Conservation (phyloP, 495 filamentous ascomycete species). For the Rhypophila decipiens region DNA sequence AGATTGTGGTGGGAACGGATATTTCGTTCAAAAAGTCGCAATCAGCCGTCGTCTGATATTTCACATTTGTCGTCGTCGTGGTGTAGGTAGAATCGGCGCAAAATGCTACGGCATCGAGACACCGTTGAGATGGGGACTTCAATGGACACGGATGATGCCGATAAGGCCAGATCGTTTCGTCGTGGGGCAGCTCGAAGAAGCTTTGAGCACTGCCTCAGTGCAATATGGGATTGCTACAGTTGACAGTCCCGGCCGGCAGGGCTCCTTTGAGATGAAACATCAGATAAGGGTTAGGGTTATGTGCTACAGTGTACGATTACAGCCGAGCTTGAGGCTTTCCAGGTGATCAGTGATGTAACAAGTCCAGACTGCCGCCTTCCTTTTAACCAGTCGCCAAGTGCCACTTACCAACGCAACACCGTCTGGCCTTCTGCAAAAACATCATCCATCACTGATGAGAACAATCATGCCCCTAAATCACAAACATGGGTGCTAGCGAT, state of each 20-base stretch:
- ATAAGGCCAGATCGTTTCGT: conserved; percentile 34
- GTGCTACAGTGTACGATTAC: neutral
- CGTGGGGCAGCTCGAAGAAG: too few relatives aligned
- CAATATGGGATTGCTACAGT: neutral
- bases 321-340: neutral
- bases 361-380: neutral
- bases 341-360: conserved; percentile 14
- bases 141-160: conserved; percentile 2
- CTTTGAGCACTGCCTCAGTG: too few relatives aligned
- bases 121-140: too few relatives aligned
- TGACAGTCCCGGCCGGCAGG: neutral
- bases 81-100: neutral
- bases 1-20: neutral
- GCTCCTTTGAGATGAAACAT: neutral
- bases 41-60: neutral
- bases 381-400: neutral
- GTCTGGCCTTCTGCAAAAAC: too few relatives aligned
- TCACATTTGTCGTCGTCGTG: neutral
- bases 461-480: conserved; percentile 15
- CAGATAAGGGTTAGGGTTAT: conserved; percentile 20
- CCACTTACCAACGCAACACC: too few relatives aligned
- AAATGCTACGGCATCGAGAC: too few relatives aligned
- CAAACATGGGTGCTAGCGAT: conserved; percentile 90
- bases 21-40: neutral
- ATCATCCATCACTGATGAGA: conserved; percentile 11